Conservation (phyloP, 2,329 filamentous ascomycete species). For the Hymenoscyphus fraxineus region DNA sequence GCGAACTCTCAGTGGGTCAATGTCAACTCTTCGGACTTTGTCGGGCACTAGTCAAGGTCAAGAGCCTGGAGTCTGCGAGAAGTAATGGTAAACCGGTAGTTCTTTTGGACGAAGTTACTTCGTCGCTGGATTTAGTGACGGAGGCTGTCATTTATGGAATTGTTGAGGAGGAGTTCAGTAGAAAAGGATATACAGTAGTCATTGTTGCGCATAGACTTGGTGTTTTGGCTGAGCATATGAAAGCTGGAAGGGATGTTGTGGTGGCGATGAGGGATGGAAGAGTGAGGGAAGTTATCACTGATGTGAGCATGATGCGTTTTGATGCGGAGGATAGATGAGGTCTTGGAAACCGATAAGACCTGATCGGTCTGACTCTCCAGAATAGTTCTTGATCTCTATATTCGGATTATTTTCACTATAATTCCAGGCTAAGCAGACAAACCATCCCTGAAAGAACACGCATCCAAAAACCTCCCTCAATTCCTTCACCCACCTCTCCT, state of each 20-base stretch:
- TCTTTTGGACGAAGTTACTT: conserved; percentile 43
- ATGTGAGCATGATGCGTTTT: too few relatives aligned
- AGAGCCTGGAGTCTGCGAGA: conserved; percentile 8
- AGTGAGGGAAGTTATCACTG: background rate
- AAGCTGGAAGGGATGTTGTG: conserved; percentile 29
- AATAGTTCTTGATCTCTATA: too few relatives aligned
- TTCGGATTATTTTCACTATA: too few relatives aligned
- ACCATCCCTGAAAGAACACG: too few relatives aligned
- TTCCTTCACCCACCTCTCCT: too few relatives aligned
- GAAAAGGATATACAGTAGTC: conserved; percentile 33
- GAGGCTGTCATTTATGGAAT: conserved; percentile 35
- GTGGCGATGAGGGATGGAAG: conserved; percentile 30
- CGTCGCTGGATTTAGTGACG: conserved; percentile 36
- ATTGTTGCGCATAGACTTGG: conserved; percentile 37
- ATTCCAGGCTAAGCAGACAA: too few relatives aligned
- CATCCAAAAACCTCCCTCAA: too few relatives aligned
- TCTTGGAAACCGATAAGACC: too few relatives aligned
- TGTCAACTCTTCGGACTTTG: conserved; percentile 47
- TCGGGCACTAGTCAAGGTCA: conserved; percentile 40
- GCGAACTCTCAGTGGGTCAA: conserved; percentile 40
- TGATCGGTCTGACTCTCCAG: too few relatives aligned
- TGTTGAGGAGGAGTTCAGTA: conserved; percentile 34
- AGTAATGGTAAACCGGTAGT: conserved; percentile 34
- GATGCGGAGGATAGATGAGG: too few relatives aligned
- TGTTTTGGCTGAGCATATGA: conserved; percentile 26